Evolutionary conservation across 164 flowering plant genomes (phyloP).

Genomic region (Sextonia rubra): DNA sequence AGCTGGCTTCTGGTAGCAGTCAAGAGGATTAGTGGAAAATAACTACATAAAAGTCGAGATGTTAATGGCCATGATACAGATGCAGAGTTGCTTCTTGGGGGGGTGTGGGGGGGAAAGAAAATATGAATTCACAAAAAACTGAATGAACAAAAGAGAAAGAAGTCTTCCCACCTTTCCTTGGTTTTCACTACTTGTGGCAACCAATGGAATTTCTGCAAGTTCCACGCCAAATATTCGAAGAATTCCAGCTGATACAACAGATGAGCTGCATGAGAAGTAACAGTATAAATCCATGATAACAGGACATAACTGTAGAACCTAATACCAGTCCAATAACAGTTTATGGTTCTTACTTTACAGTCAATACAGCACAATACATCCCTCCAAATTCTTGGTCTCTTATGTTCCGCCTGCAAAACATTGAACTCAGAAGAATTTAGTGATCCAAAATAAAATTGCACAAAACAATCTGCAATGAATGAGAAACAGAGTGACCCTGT

Average conservation of each 20-base stretch:
- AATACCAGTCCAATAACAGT: neutral
- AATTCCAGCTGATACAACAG: conserved; percentile 79
- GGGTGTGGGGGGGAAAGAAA: no score
- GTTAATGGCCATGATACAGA: no score
- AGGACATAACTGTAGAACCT: neutral
- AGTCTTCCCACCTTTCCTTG: conserved; percentile 68
- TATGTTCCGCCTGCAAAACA: conserved; percentile 39
- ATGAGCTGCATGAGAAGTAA: conserved; percentile 53
- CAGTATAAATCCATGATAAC: neutral
- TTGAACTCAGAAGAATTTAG: neutral
- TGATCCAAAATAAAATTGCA: neutral
- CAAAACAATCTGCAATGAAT: neutral
- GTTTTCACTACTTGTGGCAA: conserved; percentile 64
- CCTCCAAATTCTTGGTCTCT: conserved; percentile 70
- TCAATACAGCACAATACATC: conserved; percentile 78
- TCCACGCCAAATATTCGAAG: conserved; percentile 75
- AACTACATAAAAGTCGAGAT: no score
- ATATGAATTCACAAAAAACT: no score
- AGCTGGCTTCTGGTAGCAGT: no score
- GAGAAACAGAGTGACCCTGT: neutral
- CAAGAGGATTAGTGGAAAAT: no score
- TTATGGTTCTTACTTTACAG: conserved; percentile 54
- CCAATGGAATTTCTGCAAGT: conserved; percentile 85
- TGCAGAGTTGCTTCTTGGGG: no score
- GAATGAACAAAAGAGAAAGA: neutral